phyloP scores from a whole-genome alignment of 208 protist species.

The Trypanosoma brucei region DNA sequence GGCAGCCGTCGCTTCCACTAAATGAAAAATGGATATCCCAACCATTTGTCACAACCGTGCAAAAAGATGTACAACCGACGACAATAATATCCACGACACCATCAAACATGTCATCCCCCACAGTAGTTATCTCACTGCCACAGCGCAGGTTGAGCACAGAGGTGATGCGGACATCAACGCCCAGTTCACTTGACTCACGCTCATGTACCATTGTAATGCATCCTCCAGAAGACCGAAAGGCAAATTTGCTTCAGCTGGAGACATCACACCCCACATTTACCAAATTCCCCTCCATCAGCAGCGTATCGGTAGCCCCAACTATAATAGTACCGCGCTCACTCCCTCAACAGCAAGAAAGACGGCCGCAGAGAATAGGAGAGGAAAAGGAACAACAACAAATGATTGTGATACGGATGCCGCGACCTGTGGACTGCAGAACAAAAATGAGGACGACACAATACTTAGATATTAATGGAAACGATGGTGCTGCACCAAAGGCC shows the following conservation, averaged over 20 bases:
- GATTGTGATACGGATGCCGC: neutral
- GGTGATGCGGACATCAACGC: neutral
- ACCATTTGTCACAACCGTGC: neutral
- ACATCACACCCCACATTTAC: neutral
- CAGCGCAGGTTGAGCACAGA: neutral
- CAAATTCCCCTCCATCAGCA: neutral
- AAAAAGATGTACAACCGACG: neutral
- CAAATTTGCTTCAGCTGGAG: neutral
- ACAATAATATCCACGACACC: neutral
- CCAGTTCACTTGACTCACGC: neutral
- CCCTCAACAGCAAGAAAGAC: neutral
- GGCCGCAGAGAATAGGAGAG: neutral
- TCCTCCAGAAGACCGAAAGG: neutral
- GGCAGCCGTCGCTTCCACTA: neutral
- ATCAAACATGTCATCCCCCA: neutral
- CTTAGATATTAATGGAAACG: neutral
- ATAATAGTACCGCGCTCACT: neutral
- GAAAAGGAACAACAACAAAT: conserved; percentile 1
- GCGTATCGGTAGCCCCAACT: neutral
- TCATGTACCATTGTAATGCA: neutral
- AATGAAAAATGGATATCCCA: neutral
- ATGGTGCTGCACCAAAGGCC: conserved; percentile 3
- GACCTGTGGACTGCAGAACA: neutral
- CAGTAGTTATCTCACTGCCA: neutral
- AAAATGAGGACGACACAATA: neutral